Conservation (phyloP, 768 basidiomycete genomes). For the Exsudoporus frostii region DNA sequence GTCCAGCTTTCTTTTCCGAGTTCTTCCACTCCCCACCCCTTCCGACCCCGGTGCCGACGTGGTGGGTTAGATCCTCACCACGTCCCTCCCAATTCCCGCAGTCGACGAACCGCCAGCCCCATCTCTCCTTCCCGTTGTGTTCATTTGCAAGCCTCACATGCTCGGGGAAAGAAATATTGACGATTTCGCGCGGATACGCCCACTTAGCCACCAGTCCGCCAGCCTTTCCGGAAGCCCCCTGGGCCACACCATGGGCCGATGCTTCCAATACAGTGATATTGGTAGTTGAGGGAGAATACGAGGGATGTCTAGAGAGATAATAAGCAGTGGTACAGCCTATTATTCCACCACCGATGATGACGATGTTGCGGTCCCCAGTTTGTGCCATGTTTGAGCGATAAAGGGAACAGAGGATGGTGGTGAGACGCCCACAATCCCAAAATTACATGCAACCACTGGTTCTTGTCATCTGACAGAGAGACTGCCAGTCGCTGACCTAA, state of each 20-base stretch:
- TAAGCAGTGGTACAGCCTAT: slow-evolving; percentile 84
- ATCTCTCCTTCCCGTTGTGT: slow-evolving; percentile 65
- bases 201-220: slow-evolving; percentile 83
- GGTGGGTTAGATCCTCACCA: slow-evolving; percentile 35
- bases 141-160: slow-evolving; percentile 70
- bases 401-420: not conserved
- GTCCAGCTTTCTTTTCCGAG: slow-evolving; percentile 54
- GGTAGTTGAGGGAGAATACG: slow-evolving; percentile 37
- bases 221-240: slow-evolving; percentile 82
- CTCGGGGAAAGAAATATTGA: slow-evolving; percentile 60
- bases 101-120: slow-evolving; percentile 80
- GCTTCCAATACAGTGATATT: slow-evolving; percentile 70
- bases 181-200: slow-evolving; percentile 75
- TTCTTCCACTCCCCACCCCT: slow-evolving; percentile 40
- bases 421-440: not conserved
- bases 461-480: not conserved
- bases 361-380: slow-evolving; percentile 40
- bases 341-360: slow-evolving; percentile 84
- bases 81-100: slow-evolving; percentile 73
- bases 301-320: slow-evolving; percentile 63
- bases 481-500: slow-evolving; percentile 5
- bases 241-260: slow-evolving; percentile 61
- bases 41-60: slow-evolving; percentile 25
- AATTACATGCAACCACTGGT: not conserved
- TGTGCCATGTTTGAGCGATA: slow-evolving; percentile 16